Conservation (phyloP, 768 basidiomycete species). For the Pisolithus sp. region DNA sequence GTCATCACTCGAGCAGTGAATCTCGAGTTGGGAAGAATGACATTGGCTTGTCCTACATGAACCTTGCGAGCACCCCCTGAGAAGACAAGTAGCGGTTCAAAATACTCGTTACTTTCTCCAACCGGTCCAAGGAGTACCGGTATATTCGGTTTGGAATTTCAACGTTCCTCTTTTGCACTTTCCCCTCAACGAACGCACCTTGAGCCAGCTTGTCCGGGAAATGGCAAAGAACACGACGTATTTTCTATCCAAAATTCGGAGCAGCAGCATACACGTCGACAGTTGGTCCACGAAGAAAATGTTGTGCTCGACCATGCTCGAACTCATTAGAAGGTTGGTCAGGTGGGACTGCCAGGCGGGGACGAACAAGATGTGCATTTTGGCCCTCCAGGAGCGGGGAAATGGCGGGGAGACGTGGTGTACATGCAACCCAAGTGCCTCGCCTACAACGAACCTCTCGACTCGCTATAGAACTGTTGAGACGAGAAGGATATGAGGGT, state of each 20-base stretch:
- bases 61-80: neutral
- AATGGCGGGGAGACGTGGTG: slow-evolving; percentile 70
- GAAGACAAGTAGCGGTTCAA: slow-evolving; percentile 18
- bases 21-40: slow-evolving; percentile 84
- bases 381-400: slow-evolving; percentile 72
- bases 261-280: slow-evolving; percentile 82
- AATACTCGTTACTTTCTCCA: slow-evolving; percentile 82
- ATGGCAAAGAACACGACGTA: slow-evolving; percentile 95
- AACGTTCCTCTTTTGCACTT: slow-evolving; percentile 32
- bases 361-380: slow-evolving; percentile 84
- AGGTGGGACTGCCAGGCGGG: slow-evolving; percentile 87
- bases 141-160: slow-evolving; percentile 71
- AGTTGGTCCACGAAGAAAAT: slow-evolving; percentile 94
- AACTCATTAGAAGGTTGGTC: slow-evolving; percentile 52
- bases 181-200: slow-evolving; percentile 55
- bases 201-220: slow-evolving; percentile 92
- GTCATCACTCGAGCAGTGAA: slow-evolving; percentile 84
- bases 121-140: slow-evolving; percentile 79
- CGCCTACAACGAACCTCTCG: too few species aligned
- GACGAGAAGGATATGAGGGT: too few species aligned
- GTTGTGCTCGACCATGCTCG: slow-evolving; percentile 49
- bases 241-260: slow-evolving; percentile 59
- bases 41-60: slow-evolving; percentile 72
- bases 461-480: too few species aligned
- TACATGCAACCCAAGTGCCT: slow-evolving; percentile 74